phyloP scores from a whole-genome alignment of 2,329 filamentous ascomycete genomes.

The Colletotrichum truncatum region DNA sequence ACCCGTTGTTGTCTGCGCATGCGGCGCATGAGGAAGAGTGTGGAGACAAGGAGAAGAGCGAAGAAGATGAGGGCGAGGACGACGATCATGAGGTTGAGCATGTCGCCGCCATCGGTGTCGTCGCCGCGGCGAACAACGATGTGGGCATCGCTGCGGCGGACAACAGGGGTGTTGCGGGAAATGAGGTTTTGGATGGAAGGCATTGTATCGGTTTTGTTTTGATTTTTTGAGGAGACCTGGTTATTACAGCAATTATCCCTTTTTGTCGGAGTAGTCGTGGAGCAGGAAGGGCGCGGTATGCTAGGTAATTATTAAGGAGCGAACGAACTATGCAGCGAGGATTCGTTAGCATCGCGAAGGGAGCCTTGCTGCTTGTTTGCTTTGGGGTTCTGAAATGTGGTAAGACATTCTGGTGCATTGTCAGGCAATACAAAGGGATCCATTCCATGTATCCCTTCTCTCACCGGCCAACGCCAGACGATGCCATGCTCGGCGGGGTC shows the following conservation, averaged over 20 bases:
- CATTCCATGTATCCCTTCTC: slow-evolving; percentile 11
- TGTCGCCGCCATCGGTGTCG: slow-evolving; percentile 60
- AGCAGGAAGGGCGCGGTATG: slow-evolving; percentile 8
- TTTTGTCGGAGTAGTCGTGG: slow-evolving; percentile 5
- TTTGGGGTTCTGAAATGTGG: neutral
- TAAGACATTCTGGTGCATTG: slow-evolving; percentile 25
- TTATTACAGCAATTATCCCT: slow-evolving; percentile 12
- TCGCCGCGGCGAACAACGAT: slow-evolving; percentile 48
- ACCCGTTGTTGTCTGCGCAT: slow-evolving; percentile 58
- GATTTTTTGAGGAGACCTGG: slow-evolving; percentile 1
- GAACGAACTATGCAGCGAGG: neutral
- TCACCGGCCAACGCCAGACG: slow-evolving; percentile 1
- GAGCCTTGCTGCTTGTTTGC: neutral
- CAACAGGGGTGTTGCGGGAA: slow-evolving; percentile 54
- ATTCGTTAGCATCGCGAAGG: slow-evolving; percentile 17
- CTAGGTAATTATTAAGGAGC: slow-evolving; percentile 22
- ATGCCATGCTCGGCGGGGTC: neutral
- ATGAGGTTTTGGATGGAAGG: slow-evolving; percentile 48
- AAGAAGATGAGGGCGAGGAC: slow-evolving; percentile 82
- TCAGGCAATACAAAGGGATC: slow-evolving; percentile 10
- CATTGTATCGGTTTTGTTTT: slow-evolving; percentile 40
- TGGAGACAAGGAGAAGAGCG: slow-evolving; percentile 72
- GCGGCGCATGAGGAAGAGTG: slow-evolving; percentile 78
- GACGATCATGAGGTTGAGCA: slow-evolving; percentile 81
- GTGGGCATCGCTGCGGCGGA: slow-evolving; percentile 21